A percentile compares a stretch with the other conserved stretches of the same genome.
phyloP scores from a whole-genome alignment of 1,284 basidiomycete genomes.

The Marasmius sp. region DNA sequence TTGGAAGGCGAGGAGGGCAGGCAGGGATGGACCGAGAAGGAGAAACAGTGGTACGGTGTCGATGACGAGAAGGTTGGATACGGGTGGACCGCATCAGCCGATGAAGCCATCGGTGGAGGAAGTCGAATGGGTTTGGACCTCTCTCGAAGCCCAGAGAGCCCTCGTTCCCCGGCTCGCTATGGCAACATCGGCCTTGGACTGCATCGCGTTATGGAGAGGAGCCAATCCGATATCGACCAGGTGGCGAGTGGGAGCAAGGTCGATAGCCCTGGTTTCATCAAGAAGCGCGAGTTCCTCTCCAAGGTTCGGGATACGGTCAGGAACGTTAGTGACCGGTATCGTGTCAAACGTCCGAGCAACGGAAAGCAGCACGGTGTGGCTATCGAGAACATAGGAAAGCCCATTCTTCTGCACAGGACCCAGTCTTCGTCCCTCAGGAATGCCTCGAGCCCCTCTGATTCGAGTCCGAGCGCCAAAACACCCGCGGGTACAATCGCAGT shows the following conservation, averaged over 20 bases:
- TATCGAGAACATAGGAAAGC: constrained; percentile 58
- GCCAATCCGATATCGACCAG: constrained; percentile 24
- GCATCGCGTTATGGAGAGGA: constrained; percentile 43
- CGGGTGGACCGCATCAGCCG: constrained; percentile 22
- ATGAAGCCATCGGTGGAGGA: background rate
- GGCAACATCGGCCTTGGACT: constrained; percentile 28
- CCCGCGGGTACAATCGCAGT: background rate
- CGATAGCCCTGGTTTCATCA: constrained; percentile 55
- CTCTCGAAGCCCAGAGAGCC: background rate
- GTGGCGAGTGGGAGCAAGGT: constrained; percentile 18
- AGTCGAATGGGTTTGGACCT: constrained; percentile 7
- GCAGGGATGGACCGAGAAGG: constrained; percentile 56
- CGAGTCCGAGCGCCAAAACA: constrained; percentile 28
- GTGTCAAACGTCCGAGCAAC: constrained; percentile 30
- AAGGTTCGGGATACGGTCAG: constrained; percentile 60
- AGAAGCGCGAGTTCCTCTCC: constrained; percentile 65
- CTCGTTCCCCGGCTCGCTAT: constrained; percentile 6
- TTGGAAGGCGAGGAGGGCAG: constrained; percentile 56
- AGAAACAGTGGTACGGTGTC: constrained; percentile 68
- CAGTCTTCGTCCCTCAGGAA: constrained; percentile 10
- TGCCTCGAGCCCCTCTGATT: background rate
- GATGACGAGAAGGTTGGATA: constrained; percentile 30
- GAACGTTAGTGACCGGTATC: constrained; percentile 62
- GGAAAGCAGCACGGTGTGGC: constrained; percentile 36
- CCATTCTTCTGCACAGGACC: constrained; percentile 36